A percentile compares a stretch with the other conserved stretches of the same genome.
Conservation (phyloP, 2,329 filamentous ascomycete genomes). For the Arthrobotrys pseudoclavata region DNA sequence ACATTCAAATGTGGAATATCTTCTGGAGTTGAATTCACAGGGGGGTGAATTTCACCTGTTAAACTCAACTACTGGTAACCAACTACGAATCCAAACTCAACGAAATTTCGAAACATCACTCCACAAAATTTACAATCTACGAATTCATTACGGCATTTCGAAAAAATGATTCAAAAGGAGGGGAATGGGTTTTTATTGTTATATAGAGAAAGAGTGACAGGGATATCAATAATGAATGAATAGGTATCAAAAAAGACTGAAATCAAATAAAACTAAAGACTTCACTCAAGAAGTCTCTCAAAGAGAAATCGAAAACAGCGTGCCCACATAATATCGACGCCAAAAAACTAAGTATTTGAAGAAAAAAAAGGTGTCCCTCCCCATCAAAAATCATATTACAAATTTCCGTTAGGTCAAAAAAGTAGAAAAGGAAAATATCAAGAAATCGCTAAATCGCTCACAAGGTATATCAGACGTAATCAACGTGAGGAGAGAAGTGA, state of each 20-base stretch:
- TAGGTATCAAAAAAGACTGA: neutral
- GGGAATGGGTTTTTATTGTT: conserved; percentile 48
- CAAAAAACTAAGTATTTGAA: conserved; percentile 38
- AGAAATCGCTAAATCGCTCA: conserved; percentile 59
- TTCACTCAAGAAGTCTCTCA: conserved; percentile 26
- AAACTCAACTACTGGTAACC: too few relatives aligned
- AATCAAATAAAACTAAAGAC: conserved; percentile 15
- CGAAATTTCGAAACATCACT: too few relatives aligned
- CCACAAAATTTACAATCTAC: too few relatives aligned
- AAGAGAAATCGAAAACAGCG: conserved; percentile 15
- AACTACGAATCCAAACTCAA: too few relatives aligned
- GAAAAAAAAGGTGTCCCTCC: conserved; percentile 27
- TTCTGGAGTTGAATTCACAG: too few relatives aligned
- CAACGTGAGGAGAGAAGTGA: conserved; percentile 19
- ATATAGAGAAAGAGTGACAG: conserved; percentile 31
- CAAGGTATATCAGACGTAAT: conserved; percentile 53
- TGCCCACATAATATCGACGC: conserved; percentile 36
- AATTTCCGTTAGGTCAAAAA: conserved; percentile 19
- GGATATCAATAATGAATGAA: conserved; percentile 26
- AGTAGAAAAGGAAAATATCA: conserved; percentile 19
- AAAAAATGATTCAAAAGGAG: conserved; percentile 29
- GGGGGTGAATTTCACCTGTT: too few relatives aligned
- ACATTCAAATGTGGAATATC: too few relatives aligned
- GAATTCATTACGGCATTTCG: neutral
- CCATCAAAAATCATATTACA: conserved; percentile 43